phyloP scores from a whole-genome alignment of 345 rosid genomes.

The Ricinus communis region DNA sequence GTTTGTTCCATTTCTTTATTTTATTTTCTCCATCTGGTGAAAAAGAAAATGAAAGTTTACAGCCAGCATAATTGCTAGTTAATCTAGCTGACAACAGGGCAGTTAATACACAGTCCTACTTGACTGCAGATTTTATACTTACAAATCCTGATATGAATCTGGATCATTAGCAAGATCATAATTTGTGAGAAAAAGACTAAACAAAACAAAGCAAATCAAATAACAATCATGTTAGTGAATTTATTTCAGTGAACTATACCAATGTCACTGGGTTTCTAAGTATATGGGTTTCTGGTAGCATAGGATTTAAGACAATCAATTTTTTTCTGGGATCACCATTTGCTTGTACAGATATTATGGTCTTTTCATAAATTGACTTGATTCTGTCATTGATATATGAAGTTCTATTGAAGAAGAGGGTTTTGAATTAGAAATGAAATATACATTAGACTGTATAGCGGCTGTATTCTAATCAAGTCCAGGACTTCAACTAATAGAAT shows the following conservation, averaged over 20 bases:
- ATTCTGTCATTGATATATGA: not conserved
- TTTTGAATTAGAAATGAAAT: no score
- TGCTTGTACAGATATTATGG: not conserved
- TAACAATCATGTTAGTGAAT: not conserved
- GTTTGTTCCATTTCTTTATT: slow-evolving; percentile 34
- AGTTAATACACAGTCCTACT: not conserved
- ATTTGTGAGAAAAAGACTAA: no score
- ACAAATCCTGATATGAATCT: no score
- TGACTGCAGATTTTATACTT: no score
- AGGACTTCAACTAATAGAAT: not conserved
- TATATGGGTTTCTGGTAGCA: not conserved
- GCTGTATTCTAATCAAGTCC: slow-evolving; percentile 12
- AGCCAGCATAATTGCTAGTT: not conserved
- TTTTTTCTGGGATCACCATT: not conserved
- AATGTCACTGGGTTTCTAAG: not conserved
- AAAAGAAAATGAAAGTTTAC: not conserved
- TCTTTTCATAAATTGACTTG: not conserved
- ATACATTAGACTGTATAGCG: not conserved
- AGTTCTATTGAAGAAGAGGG: slow-evolving; percentile 3
- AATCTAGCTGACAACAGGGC: not conserved
- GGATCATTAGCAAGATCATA: no score
- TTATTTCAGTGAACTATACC: not conserved
- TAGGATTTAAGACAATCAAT: not conserved
- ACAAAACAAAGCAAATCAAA: no score
- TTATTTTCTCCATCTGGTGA: slow-evolving; percentile 17